Base-by-base conservation (phyloP, 1,284 basidiomycete species). In the Microbotryum scabiosae region DNA sequence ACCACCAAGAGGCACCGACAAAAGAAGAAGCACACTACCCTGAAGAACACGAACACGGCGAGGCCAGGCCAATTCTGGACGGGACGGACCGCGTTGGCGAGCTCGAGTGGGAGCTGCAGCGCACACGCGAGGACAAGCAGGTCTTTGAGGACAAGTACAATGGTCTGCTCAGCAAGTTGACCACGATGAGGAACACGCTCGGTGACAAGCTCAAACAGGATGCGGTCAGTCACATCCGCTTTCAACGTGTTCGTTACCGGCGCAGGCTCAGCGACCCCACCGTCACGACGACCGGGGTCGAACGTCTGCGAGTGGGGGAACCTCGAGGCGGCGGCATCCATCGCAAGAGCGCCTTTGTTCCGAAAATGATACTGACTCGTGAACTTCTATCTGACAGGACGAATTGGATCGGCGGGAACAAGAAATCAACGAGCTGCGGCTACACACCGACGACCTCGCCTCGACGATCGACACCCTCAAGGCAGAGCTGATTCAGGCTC, bases 141-240 rank as follows among this genome's bases (percentile, higher is more conserved):
- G 78, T 81, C 7, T 81, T 92, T 49, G 85, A 87, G 23, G 77
- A 83, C 23, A 91, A 97, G 74, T 96, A 98, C 76, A 83, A 84
- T 57, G 86, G 83, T 62, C 80, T 98, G 46, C 80, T 98, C 7
- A 83, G 84, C 51, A 97, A 93, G 76, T 79, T 98, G 53, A 91
- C 89, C 3, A 83, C 85, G 43, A 97, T 98, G 92, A 83, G 93
- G 18, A 88, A 85, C 30, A 90, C 89, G 5, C 80, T 99, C 28
- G 92, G 92, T 46, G 93, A 92, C 72, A 94, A 97, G 75, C 79
- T 99, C 60, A 85, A 88, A 74, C 90, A 96, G 75, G 96, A 98
- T 77, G 94, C 96, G 69, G 93, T 96, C 78, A 74, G 89, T 84
- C 55, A 1, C 10, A 20, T 16, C 23, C 12, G n/a, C 26, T 16